Evolutionary conservation across 225 moss, liverwort and hornwort genomes (phyloP).

Genomic region (Polytrichum formosum): DNA sequence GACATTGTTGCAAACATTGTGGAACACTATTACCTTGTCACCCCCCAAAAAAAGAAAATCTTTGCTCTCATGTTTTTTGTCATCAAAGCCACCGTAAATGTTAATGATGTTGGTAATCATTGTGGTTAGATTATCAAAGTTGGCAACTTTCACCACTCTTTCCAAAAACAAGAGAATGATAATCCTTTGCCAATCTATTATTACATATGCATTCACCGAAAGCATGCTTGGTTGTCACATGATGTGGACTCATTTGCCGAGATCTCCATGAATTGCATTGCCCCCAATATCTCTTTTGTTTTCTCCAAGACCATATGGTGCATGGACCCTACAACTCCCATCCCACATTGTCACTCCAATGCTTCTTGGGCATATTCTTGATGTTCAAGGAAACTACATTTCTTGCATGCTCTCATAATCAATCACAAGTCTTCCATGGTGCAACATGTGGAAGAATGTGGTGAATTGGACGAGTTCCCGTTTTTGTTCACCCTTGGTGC

Average conservation of each 20-base stretch:
- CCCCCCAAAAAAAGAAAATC: neutral
- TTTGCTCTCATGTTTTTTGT: neutral
- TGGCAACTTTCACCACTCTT: neutral
- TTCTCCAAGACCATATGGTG: neutral
- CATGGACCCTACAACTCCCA: neutral
- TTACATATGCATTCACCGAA: neutral
- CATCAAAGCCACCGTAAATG: neutral
- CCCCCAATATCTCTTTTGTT: neutral
- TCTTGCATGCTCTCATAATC: neutral
- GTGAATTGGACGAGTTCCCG: too few species aligned
- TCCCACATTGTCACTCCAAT: neutral
- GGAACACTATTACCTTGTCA: neutral
- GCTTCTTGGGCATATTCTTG: neutral
- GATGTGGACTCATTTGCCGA: neutral
- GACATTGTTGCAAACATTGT: neutral
- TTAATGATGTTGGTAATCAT: neutral
- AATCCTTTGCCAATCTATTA: neutral
- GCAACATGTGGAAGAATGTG: neutral
- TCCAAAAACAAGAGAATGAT: neutral
- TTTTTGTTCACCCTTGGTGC: too few species aligned
- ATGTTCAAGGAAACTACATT: neutral
- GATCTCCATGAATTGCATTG: neutral
- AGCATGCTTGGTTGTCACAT: neutral
- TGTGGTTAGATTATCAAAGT: neutral
- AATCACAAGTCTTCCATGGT: neutral